Evolutionary conservation across 805 yeast genomes (phyloP).

Genomic region (Yamadazyma nakazawae): DNA sequence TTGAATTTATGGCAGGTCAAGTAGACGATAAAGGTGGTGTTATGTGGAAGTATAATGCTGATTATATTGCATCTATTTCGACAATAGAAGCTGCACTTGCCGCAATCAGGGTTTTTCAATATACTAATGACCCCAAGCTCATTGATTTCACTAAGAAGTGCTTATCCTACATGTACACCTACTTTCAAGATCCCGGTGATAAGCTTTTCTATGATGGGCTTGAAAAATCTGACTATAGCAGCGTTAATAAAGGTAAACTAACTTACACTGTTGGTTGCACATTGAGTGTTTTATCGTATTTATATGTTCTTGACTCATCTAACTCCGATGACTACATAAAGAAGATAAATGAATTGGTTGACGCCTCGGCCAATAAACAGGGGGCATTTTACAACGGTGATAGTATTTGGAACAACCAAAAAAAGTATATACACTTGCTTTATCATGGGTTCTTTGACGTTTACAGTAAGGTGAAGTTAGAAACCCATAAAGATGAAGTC

Average conservation of each 20-base stretch:
- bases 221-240: constrained; percentile 11
- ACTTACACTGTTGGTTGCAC: constrained; percentile 24
- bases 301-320: constrained; percentile 13
- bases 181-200: constrained; percentile 19
- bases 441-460: constrained; percentile 23
- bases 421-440: constrained; percentile 21
- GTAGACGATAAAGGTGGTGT: constrained; percentile 25
- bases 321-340: constrained; percentile 3
- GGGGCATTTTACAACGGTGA: constrained; percentile 20
- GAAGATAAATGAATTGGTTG: constrained; percentile 18
- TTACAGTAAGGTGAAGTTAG: neutral
- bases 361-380: constrained; percentile 15
- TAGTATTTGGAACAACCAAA: constrained; percentile 24
- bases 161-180: constrained; percentile 9
- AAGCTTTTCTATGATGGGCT: constrained; percentile 24
- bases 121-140: constrained; percentile 13
- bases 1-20: constrained; percentile 19
- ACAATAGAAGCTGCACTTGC: constrained; percentile 28
- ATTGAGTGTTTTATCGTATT: constrained; percentile 20
- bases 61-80: constrained; percentile 29
- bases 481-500: constrained; percentile 11
- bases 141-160: constrained; percentile 18
- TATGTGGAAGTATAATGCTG: constrained; percentile 19
- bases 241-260: constrained; percentile 21
- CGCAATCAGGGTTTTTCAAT: constrained; percentile 19